These are phyloP conservation scores for Phialemonium atrogriseum DNA, from an alignment of 2,329 filamentous ascomycete species.

Conservation along the genomic window DNA sequence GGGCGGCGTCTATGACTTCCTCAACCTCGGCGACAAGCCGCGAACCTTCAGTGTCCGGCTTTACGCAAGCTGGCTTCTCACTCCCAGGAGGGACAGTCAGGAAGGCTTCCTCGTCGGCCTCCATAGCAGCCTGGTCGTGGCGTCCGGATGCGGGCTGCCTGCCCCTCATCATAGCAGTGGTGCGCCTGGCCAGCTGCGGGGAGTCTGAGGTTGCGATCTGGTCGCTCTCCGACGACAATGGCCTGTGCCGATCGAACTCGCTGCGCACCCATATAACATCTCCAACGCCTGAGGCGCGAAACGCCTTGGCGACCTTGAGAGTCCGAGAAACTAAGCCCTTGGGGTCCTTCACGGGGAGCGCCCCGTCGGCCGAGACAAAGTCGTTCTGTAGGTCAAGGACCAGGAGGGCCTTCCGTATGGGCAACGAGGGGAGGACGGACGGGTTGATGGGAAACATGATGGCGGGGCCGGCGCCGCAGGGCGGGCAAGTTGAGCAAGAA, in stretches of 20 bases:
- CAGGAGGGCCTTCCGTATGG: constrained; percentile 62
- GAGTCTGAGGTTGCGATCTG: constrained; percentile 37
- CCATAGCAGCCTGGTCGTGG: constrained; percentile 22
- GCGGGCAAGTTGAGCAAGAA: too few relatives aligned
- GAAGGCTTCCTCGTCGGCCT: constrained; percentile 34
- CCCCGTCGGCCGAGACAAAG: constrained; percentile 63
- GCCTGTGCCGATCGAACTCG: constrained; percentile 56
- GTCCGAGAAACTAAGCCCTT: constrained; percentile 60
- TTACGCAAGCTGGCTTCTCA: constrained; percentile 32
- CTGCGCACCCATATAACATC: constrained; percentile 81
- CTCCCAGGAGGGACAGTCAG: constrained; percentile 14
- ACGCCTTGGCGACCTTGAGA: constrained; percentile 57
- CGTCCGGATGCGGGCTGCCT: constrained; percentile 15
- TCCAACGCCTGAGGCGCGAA: constrained; percentile 60
- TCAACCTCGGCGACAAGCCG: constrained; percentile 35
- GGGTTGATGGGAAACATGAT: constrained; percentile 50
- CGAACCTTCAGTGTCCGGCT: constrained; percentile 33
- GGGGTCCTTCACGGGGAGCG: constrained; percentile 56
- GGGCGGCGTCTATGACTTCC: constrained; percentile 30
- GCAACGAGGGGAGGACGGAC: constrained; percentile 45
- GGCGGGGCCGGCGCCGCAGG: too few relatives aligned
- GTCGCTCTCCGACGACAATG: constrained; percentile 39
- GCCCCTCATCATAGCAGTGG: constrained; percentile 8
- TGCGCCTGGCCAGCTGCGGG: constrained; percentile 12
- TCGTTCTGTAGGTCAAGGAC: constrained; percentile 87